Percentiles rank a stretch among this genome's conserved stretches.
phyloP scores from a whole-genome alignment of 257 asterid genomes.

The Fraxinus quadrangulata region DNA sequence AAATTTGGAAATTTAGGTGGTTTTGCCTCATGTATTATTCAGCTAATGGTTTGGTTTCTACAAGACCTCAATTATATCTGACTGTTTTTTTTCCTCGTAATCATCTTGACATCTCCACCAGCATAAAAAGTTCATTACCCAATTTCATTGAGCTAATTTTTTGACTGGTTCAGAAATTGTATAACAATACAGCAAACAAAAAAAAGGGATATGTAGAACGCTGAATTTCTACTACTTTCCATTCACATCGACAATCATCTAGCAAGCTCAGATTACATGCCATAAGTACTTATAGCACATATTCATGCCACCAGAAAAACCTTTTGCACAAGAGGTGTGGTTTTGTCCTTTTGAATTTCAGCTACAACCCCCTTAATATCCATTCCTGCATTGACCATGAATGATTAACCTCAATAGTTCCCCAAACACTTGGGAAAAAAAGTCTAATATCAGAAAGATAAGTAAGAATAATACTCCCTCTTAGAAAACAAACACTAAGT shows the following conservation, averaged over 20 bases:
- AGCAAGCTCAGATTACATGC: constrained; percentile 23
- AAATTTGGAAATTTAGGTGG: constrained; percentile 13
- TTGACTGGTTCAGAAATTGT: constrained; percentile 17
- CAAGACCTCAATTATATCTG: constrained; percentile 73
- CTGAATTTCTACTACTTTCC: constrained; percentile 15
- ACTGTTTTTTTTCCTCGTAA: constrained; percentile 47
- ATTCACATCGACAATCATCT: neutral
- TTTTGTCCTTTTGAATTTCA: constrained; percentile 86
- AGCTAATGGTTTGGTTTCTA: constrained; percentile 34
- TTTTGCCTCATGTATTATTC: constrained; percentile 12
- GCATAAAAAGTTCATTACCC: constrained; percentile 54
- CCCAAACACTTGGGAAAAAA: constrained; percentile 22
- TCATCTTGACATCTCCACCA: constrained; percentile 82
- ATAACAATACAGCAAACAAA: constrained; percentile 20
- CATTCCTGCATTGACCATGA: constrained; percentile 86
- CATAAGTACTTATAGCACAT: constrained; percentile 26
- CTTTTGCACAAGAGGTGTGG: constrained; percentile 82
- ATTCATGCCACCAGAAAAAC: constrained; percentile 43
- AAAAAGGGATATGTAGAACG: constrained; percentile 3
- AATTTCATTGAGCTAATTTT: constrained; percentile 22
- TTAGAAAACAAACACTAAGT: neutral
- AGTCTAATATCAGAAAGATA: neutral
- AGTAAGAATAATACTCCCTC: constrained; percentile 8
- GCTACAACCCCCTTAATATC: constrained; percentile 98
- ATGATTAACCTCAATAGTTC: constrained; percentile 53